These are phyloP conservation scores for Dalbergia cultrata DNA, from an alignment of 306 rosid genomes.

Conservation along the genomic window DNA sequence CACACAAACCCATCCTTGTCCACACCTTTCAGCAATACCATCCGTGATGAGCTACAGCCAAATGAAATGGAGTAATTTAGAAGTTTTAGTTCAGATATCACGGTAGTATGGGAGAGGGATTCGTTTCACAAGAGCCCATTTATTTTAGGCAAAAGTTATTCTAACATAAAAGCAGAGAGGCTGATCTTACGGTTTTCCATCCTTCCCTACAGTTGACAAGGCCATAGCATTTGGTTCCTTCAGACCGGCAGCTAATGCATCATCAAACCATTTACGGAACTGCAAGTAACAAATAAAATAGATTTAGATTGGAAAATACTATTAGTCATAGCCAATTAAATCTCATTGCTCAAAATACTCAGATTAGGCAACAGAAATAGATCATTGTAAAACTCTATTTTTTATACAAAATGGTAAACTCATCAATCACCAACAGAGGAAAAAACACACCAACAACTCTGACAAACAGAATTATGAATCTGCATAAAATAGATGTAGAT, in stretches of 20 bases:
- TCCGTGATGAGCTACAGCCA: slow-evolving; percentile 84
- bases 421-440: slow-evolving; percentile 9
- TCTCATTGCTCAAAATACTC: slow-evolving; percentile 35
- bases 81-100: slow-evolving; percentile 43
- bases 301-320: slow-evolving; percentile 4
- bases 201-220: slow-evolving; percentile 85
- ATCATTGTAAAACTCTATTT: slow-evolving; percentile 23
- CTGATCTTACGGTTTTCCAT: slow-evolving; percentile 78
- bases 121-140: slow-evolving; percentile 24
- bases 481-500: slow-evolving; percentile 50
- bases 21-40: slow-evolving; percentile 89
- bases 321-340: slow-evolving; percentile 11
- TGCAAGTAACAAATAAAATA: slow-evolving; percentile 55
- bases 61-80: slow-evolving; percentile 48
- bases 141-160: slow-evolving; percentile 23
- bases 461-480: slow-evolving; percentile 54
- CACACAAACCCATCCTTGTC: slow-evolving; percentile 95
- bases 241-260: slow-evolving; percentile 80
- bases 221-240: slow-evolving; percentile 99
- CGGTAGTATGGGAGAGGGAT: slow-evolving; percentile 9
- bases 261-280: slow-evolving; percentile 94
- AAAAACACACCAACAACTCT: slow-evolving; percentile 14
- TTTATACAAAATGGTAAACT: neutral
- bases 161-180: slow-evolving; percentile 45
- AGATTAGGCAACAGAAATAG: slow-evolving; percentile 37